Evolutionary conservation across 2,329 filamentous ascomycete genomes (phyloP), one percentile per base, ranked within the genome.

Genomic region (Exophiala lecanii-corni): DNA sequence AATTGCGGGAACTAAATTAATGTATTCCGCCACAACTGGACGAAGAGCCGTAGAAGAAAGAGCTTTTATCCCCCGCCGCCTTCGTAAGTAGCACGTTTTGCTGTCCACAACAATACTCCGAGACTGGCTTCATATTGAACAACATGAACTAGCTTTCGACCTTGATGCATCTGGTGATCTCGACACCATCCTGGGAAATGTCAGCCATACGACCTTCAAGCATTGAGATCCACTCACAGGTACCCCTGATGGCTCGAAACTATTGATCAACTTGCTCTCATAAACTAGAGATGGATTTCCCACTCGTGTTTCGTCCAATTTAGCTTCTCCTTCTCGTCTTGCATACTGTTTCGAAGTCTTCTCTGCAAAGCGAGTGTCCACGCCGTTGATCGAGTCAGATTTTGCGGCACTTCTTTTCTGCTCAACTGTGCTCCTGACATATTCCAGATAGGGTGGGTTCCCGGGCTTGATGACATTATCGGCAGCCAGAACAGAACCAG

Each of bases 171-270:
- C 67, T 69, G 2, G 80, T 82, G 37, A 84, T 75, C 56, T 84
- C 81, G n/a, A 84, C 65, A 3, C 74, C 81, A 55, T 84, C 81
- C 79, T 83, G 32, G n/a, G 13, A 20, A 0, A 7, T 10, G 4
- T 21, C 9, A 25, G 13, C n/a, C 5, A 16, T 32, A 12, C n/a
- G 12, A 23, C 3, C 18, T 17, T 31, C 16, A 9, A 19, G 7
- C 3, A n/a, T n/a, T 12, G 21, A 15, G 4, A 10, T 7, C 12
- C 9, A 32, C 47, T 44, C 31, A 50, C 80, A 23, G 78, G 78
- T 19, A 76, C 73, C 3, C 81, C 82, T 5, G 79, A 81, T 1
- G 82, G 82, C 61, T 86, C 82, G 58, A 74, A 86, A 57, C 81
- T 82, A 44, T 82, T 64, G 12, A 80, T 59, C 39, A 84, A 62